Conservation (phyloP, 441 rosid species). For the Raphanus hybrid region DNA sequence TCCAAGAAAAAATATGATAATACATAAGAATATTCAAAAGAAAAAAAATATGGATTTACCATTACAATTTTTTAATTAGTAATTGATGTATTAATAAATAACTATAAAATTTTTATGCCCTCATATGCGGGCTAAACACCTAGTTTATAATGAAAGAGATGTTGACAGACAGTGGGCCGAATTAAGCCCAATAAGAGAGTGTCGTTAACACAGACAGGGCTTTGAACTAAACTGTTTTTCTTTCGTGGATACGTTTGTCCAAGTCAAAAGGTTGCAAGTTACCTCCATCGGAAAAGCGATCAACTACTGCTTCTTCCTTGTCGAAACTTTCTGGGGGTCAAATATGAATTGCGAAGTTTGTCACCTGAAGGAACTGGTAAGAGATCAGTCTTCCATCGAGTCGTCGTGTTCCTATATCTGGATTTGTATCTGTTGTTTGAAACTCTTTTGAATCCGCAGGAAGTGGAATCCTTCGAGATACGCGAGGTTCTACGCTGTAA, state of each 20-base stretch:
- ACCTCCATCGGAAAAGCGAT: conserved; percentile 1
- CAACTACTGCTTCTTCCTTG: not conserved
- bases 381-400: not conserved
- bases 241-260: not conserved
- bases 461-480: conserved; percentile 83
- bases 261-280: conserved; percentile 5
- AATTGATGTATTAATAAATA: no score
- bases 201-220: not conserved
- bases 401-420: conserved; percentile 2
- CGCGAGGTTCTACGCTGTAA: conserved; percentile 88
- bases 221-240: not conserved
- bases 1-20: no score
- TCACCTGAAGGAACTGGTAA: conserved; percentile 90
- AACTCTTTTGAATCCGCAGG: conserved; percentile 46
- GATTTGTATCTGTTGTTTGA: conserved; percentile 10
- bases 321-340: not conserved
- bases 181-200: no score
- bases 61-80: no score
- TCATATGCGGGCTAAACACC: no score
- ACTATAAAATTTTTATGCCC: no score
- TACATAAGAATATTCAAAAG: no score
- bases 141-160: no score
- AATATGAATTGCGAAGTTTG: conserved; percentile 96
- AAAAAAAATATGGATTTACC: no score
- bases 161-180: no score